These are phyloP conservation scores for Chlamydomonas eustigma DNA, from an alignment of 139 green algal genomes.

Conservation along the genomic window DNA sequence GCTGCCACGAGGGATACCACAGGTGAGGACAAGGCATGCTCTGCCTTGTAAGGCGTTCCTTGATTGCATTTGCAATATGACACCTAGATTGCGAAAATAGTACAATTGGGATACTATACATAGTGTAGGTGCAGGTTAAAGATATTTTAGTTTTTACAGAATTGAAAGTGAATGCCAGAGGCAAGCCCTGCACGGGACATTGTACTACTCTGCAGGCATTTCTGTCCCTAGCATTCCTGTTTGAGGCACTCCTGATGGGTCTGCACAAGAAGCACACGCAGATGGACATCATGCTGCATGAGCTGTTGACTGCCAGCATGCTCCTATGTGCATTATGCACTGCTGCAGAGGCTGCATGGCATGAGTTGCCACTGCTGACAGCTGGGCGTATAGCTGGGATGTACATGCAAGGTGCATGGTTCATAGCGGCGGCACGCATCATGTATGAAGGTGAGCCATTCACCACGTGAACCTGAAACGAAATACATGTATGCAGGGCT, in stretches of 20 bases:
- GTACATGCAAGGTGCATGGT: conserved; percentile 2
- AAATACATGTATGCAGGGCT: too few species aligned
- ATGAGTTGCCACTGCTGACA: not conserved
- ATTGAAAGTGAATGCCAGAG: not conserved
- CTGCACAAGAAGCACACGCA: conserved; percentile 65
- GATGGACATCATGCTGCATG: conserved; percentile 57
- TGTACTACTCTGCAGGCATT: conserved; percentile 53
- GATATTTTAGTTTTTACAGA: not conserved
- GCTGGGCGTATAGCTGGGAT: not conserved
- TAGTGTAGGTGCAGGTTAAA: not conserved
- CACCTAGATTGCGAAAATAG: too few species aligned
- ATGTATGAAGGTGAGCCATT: conserved; percentile 10
- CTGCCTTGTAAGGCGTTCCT: too few species aligned
- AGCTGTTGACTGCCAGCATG: conserved; percentile 43
- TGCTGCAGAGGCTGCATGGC: not conserved
- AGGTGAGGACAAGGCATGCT: too few species aligned
- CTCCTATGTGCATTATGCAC: not conserved
- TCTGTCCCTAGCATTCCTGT: conserved; percentile 50
- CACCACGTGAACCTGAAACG: too few species aligned
- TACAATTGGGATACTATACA: not conserved
- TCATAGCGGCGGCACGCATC: conserved; percentile 6
- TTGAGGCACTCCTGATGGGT: conserved; percentile 57
- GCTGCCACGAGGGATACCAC: conserved; percentile 19
- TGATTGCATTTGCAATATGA: too few species aligned
- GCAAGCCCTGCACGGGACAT: too few species aligned